Evolutionary conservation across 331 rosid species (phyloP).

Genomic region (Erythrophleum ivorense): DNA sequence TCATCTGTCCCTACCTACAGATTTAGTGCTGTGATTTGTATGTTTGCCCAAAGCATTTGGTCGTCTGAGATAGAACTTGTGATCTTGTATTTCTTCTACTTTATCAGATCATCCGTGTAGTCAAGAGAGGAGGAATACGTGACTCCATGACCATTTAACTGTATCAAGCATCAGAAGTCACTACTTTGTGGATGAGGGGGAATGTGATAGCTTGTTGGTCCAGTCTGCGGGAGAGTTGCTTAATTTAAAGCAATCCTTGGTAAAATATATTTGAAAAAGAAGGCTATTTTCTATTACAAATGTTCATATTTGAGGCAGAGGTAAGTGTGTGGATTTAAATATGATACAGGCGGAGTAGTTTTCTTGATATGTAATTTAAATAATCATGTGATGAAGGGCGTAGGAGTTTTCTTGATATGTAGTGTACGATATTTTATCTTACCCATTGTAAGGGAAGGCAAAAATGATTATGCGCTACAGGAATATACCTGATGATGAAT

Average conservation of each 20-base stretch:
- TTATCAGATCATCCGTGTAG: conserved; percentile 59
- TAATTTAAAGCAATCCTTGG: conserved; percentile 24
- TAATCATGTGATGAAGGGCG: conserved; percentile 28
- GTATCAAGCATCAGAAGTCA: conserved; percentile 31
- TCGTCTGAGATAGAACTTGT: conserved; percentile 16
- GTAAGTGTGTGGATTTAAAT: conserved; percentile 42
- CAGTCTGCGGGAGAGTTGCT: conserved; percentile 36
- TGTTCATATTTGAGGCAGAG: conserved; percentile 33
- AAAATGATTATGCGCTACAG: conserved; percentile 1
- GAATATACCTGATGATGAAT: not conserved
- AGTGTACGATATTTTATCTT: conserved; percentile 27
- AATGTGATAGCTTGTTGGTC: conserved; percentile 34
- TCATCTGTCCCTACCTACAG: not conserved
- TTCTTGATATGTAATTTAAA: conserved; percentile 33
- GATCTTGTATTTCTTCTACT: conserved; percentile 28
- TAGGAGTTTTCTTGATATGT: conserved; percentile 20
- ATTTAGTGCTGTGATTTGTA: conserved; percentile 24
- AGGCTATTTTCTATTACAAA: conserved; percentile 32
- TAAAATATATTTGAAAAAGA: conserved; percentile 33
- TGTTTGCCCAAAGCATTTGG: conserved; percentile 2
- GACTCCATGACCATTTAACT: conserved; percentile 30
- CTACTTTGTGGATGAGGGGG: conserved; percentile 35
- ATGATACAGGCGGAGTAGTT: conserved; percentile 29
- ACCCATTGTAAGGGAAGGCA: conserved; percentile 12
- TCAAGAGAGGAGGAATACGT: conserved; percentile 24